A percentile compares a stretch with the other conserved stretches of the same genome.
These are phyloP conservation scores for Kwoniella sp. DNA, from an alignment of 768 basidiomycete genomes.

Conservation along the genomic window DNA sequence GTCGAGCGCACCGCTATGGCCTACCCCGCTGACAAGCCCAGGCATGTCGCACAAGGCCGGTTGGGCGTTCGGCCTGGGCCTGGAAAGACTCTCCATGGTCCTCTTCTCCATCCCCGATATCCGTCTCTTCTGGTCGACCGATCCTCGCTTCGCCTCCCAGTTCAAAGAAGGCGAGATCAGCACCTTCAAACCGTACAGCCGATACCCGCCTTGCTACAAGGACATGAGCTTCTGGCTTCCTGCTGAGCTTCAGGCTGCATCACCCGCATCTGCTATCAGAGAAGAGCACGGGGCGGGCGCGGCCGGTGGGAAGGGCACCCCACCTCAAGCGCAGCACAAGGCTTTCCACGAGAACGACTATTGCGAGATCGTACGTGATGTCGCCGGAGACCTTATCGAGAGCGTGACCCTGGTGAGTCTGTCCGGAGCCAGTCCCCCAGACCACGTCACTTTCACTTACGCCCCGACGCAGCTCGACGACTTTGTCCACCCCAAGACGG, in stretches of 20 bases:
- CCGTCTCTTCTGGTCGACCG: slow-evolving; percentile 91
- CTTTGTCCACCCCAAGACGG: slow-evolving; percentile 84
- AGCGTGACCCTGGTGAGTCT: slow-evolving; percentile 72
- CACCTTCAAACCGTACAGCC: slow-evolving; percentile 84
- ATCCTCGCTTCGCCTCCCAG: slow-evolving; percentile 79
- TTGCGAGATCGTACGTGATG: slow-evolving; percentile 87
- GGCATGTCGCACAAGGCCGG: slow-evolving; percentile 73
- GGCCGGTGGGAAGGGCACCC: slow-evolving; percentile 43
- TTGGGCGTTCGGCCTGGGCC: slow-evolving; percentile 96
- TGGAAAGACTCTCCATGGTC: slow-evolving; percentile 97
- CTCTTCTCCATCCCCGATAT: slow-evolving; percentile 96
- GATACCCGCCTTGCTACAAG: slow-evolving; percentile 86
- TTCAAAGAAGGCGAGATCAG: slow-evolving; percentile 69
- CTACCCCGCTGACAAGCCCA: slow-evolving; percentile 14
- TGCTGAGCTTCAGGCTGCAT: background rate
- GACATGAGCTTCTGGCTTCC: slow-evolving; percentile 93
- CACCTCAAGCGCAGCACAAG: slow-evolving; percentile 9
- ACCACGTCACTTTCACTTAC: background rate
- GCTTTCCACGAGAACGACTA: slow-evolving; percentile 90
- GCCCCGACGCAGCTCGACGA: slow-evolving; percentile 93
- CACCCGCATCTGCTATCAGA: background rate
- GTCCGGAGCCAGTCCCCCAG: background rate
- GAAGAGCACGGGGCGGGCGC: slow-evolving; percentile 3
- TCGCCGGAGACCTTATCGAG: slow-evolving; percentile 87
- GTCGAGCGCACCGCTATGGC: too few relatives aligned